Evolutionary conservation across 805 yeast species (phyloP).

Genomic region (Spathaspora passalidarum): DNA sequence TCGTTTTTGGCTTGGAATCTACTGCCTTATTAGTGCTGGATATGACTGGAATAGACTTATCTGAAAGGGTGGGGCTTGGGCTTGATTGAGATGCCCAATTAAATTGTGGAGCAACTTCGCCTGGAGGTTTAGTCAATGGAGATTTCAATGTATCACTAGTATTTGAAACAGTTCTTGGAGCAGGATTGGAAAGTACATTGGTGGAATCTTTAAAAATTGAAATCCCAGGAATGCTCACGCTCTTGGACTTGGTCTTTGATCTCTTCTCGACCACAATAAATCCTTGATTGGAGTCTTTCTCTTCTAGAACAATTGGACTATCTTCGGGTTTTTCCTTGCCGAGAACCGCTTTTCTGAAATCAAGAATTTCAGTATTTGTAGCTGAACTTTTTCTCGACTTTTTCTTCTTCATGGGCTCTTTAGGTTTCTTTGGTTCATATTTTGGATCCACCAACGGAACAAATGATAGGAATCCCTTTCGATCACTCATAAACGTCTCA

Average conservation of each 20-base stretch:
- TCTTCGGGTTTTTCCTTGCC: conserved; percentile 11
- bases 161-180: background rate
- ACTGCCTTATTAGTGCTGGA: background rate
- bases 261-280: conserved; percentile 26
- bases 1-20: conserved; percentile 8
- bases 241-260: conserved; percentile 15
- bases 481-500: conserved; percentile 32
- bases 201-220: background rate
- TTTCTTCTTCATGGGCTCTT: conserved; percentile 15
- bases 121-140: background rate
- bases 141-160: background rate
- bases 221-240: background rate
- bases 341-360: conserved; percentile 23
- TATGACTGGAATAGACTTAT: background rate
- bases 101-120: conserved; percentile 23
- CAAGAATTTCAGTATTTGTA: conserved; percentile 16
- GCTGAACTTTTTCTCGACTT: conserved; percentile 25
- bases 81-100: conserved; percentile 24
- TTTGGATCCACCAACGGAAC: conserved; percentile 35
- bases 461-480: conserved; percentile 29
- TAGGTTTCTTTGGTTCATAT: conserved; percentile 12
- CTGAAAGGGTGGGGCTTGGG: background rate
- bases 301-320: conserved; percentile 19
- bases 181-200: conserved; percentile 9
- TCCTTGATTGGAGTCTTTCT: conserved; percentile 12